A percentile compares a stretch with the other conserved stretches of the same genome.
phyloP scores from a whole-genome alignment of 2,329 filamentous ascomycete genomes.

The Fusarium graminum region DNA sequence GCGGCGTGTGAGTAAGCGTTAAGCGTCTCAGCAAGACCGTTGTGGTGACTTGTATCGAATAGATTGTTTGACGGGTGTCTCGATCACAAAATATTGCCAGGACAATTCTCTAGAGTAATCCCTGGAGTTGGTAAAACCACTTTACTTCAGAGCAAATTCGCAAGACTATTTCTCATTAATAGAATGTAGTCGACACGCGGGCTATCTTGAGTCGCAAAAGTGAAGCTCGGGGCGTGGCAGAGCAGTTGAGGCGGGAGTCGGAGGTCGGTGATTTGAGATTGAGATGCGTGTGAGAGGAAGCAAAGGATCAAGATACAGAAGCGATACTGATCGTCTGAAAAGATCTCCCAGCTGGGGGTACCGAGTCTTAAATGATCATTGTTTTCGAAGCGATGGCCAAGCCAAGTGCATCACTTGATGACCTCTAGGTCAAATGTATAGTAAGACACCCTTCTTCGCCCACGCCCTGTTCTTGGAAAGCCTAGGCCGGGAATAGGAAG shows the following conservation, averaged over 20 bases:
- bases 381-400: conserved; percentile 42
- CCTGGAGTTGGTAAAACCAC: conserved; percentile 29
- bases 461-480: conserved; percentile 31
- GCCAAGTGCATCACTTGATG: conserved; percentile 44
- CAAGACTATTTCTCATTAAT: conserved; percentile 35
- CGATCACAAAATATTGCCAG: conserved; percentile 21
- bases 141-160: conserved; percentile 36
- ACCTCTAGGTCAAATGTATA: conserved; percentile 42
- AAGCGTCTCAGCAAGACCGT: conserved; percentile 14
- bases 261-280: conserved; percentile 7
- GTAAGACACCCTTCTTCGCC: conserved; percentile 37
- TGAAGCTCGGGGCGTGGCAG: conserved; percentile 15
- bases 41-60: conserved; percentile 42
- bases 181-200: conserved; percentile 24
- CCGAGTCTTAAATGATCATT: conserved; percentile 46
- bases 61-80: conserved; percentile 29
- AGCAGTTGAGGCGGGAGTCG: conserved; percentile 8
- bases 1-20: conserved; percentile 34
- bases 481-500: conserved; percentile 28
- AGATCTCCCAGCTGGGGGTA: conserved; percentile 33
- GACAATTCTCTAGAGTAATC: conserved; percentile 22
- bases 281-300: conserved; percentile 5
- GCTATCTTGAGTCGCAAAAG: conserved; percentile 16
- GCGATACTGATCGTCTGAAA: conserved; percentile 7
- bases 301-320: conserved; percentile 15